phyloP scores from a whole-genome alignment of 2,329 filamentous ascomycete species.

The Orbilia blumenaviensis region DNA sequence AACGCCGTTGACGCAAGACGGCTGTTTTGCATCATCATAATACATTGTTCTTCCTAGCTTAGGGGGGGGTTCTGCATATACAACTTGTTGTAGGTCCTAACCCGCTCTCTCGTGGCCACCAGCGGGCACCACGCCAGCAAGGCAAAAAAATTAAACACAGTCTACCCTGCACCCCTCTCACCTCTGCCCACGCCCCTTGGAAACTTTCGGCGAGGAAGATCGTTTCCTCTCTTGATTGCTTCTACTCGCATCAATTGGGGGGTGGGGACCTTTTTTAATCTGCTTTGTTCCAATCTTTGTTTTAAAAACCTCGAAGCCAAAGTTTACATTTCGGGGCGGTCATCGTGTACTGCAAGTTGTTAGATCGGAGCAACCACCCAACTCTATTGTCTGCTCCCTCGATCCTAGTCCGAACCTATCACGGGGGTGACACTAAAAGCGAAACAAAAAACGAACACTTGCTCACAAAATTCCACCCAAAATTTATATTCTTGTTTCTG shows the following conservation, averaged over 20 bases:
- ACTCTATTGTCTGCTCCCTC: slow-evolving; percentile 14
- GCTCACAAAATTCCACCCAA: too few species aligned
- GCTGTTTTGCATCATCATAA: slow-evolving; percentile 52
- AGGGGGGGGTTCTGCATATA: slow-evolving; percentile 18
- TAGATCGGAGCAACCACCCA: slow-evolving; percentile 9
- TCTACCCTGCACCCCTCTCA: slow-evolving; percentile 25
- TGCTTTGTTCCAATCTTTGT: slow-evolving; percentile 8
- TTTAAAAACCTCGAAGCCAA: slow-evolving; percentile 5
- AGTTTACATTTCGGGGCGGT: background rate
- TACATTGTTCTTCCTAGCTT: slow-evolving; percentile 33
- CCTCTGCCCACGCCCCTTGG: slow-evolving; percentile 45
- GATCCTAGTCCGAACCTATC: slow-evolving; percentile 24
- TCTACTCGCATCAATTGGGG: slow-evolving; percentile 24
- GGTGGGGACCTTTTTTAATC: background rate
- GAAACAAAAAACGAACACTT: too few species aligned
- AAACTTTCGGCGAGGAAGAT: slow-evolving; percentile 47
- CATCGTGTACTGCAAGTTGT: background rate
- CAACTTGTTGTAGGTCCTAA: slow-evolving; percentile 30
- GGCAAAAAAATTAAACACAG: slow-evolving; percentile 19
- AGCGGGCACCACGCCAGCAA: slow-evolving; percentile 13
- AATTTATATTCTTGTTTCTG: too few species aligned
- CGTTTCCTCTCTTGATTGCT: slow-evolving; percentile 33
- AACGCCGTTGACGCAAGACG: slow-evolving; percentile 53
- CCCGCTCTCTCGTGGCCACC: slow-evolving; percentile 42
- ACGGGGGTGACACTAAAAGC: too few species aligned